phyloP scores from a whole-genome alignment of 2,329 filamentous ascomycete species.

The Neurospora crassa region DNA sequence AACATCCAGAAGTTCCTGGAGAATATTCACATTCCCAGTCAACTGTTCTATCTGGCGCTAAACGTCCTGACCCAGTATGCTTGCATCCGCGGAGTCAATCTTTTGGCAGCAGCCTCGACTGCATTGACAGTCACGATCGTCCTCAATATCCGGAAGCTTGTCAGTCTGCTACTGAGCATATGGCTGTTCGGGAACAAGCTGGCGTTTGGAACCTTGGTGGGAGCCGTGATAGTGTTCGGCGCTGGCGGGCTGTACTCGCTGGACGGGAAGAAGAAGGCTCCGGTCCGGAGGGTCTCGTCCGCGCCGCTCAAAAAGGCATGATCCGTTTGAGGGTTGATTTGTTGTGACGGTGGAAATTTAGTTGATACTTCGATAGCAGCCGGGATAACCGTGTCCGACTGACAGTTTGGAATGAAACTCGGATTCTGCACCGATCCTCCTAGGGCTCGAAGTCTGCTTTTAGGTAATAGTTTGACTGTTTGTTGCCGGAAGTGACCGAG shows the following conservation, averaged over 20 bases:
- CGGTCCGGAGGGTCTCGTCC: constrained; percentile 17
- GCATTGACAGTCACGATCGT: constrained; percentile 95
- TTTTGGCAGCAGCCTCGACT: constrained; percentile 80
- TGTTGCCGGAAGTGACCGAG: not conserved
- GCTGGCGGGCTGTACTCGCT: constrained; percentile 87
- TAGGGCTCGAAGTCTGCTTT: not conserved
- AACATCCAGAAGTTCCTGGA: constrained; percentile 29
- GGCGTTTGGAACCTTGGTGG: constrained; percentile 64
- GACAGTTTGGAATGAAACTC: not conserved
- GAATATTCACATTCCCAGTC: constrained; percentile 48
- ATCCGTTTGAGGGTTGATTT: not conserved
- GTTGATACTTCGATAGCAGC: not conserved
- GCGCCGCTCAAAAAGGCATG: not conserved
- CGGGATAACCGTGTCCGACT: not conserved
- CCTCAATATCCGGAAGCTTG: constrained; percentile 86
- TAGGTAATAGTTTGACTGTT: not conserved
- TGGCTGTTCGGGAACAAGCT: constrained; percentile 88
- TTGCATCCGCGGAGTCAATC: constrained; percentile 91
- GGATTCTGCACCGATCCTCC: not conserved
- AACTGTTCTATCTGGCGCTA: constrained; percentile 59
- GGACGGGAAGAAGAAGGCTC: constrained; percentile 40
- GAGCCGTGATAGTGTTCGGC: constrained; percentile 78
- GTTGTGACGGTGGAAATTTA: not conserved
- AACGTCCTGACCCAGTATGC: constrained; percentile 88
- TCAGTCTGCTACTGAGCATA: constrained; percentile 84